Evolutionary conservation across 1,139 yeast species (phyloP).

Genomic region (Pneumocystis sp.): DNA sequence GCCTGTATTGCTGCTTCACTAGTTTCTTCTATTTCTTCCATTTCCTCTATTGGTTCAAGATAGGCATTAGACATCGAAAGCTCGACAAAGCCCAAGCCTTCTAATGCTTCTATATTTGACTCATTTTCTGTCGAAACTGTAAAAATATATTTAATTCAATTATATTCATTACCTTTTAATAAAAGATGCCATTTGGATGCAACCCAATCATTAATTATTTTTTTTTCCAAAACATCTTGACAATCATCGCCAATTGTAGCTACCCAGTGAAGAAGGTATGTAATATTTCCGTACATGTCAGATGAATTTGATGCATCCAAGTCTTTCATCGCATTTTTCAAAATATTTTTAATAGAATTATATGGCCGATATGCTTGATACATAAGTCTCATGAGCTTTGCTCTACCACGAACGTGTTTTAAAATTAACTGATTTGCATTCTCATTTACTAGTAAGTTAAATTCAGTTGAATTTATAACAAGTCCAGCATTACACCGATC

Average conservation of each 20-base stretch:
- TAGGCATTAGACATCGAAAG: not conserved
- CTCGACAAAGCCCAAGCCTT: not conserved
- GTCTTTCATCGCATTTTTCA: not conserved
- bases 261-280: not conserved
- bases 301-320: not conserved
- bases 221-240: not conserved
- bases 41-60: not conserved
- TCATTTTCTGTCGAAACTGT: not conserved
- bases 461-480: not conserved
- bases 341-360: not conserved
- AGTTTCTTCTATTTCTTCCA: not conserved
- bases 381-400: not conserved
- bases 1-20: not conserved
- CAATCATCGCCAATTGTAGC: not conserved
- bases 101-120: not conserved
- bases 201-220: not conserved
- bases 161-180: not conserved
- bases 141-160: not conserved
- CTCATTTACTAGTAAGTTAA: not conserved
- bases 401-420: not conserved
- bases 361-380: not conserved
- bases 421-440: not conserved
- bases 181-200: not conserved
- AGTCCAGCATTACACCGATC: not conserved
- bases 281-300: not conserved